phyloP scores from a whole-genome alignment of 768 basidiomycete species.

The Tricholomella constricta region DNA sequence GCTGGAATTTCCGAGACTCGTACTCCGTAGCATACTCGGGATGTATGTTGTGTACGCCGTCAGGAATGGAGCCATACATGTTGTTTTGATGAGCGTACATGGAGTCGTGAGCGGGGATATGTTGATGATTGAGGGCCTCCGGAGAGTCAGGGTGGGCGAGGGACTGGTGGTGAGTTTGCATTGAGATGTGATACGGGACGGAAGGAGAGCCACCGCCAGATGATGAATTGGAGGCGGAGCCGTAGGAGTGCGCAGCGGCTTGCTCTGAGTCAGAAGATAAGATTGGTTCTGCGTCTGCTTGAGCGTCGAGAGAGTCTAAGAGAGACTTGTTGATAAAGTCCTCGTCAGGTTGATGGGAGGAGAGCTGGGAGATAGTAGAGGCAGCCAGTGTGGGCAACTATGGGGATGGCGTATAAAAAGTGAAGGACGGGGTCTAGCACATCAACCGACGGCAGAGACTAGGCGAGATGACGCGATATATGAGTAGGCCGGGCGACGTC shows the following conservation, averaged over 20 bases:
- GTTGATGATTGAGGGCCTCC: conserved; percentile 38
- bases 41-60: conserved; percentile 39
- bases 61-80: conserved; percentile 34
- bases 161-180: conserved; percentile 45
- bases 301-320: conserved; percentile 79
- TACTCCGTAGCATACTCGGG: conserved; percentile 40
- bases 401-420: conserved; percentile 15
- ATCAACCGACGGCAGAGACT: conserved; percentile 30
- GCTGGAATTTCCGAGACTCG: conserved; percentile 38
- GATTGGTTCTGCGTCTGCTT: conserved; percentile 77
- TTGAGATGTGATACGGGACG: conserved; percentile 53
- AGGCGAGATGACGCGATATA: conserved; percentile 14
- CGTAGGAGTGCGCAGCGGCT: conserved; percentile 47
- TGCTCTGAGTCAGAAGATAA: conserved; percentile 54
- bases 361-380: conserved; percentile 39
- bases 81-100: conserved; percentile 38
- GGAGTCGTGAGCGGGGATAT: conserved; percentile 35
- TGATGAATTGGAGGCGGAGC: conserved; percentile 54
- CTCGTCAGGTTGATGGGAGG: conserved; percentile 60
- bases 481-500: conserved; percentile 9
- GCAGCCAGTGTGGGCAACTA: conserved; percentile 54
- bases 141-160: conserved; percentile 53
- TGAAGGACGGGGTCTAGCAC: conserved; percentile 24
- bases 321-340: conserved; percentile 86
- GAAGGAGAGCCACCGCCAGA: conserved; percentile 52